Percentiles rank a stretch among this genome's conserved stretches.
These are phyloP conservation scores for Thinopyrum obtusiflorum DNA, from an alignment of 202 grass and related monocot species.

Conservation along the genomic window DNA sequence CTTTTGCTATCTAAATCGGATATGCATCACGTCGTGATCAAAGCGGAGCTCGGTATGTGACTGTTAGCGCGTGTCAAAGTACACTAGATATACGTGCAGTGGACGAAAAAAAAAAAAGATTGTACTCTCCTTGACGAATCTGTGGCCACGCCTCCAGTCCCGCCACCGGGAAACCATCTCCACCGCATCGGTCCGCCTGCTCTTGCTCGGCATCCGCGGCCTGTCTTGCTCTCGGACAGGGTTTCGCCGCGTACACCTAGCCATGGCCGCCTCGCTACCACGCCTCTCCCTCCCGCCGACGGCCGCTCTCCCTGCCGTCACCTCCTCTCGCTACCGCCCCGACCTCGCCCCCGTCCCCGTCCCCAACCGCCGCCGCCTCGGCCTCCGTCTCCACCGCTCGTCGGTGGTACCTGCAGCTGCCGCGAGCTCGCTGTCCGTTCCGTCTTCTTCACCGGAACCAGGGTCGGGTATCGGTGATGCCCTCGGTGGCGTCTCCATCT, in stretches of 20 bases:
- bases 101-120: too few relatives aligned
- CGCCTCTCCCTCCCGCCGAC: conserved; percentile 1
- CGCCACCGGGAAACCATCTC: neutral
- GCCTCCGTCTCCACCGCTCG: conserved; percentile 2
- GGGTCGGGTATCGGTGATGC: conserved; percentile 36
- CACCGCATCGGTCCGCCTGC: neutral
- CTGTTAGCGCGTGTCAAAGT: too few relatives aligned
- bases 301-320: neutral
- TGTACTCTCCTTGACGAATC: too few relatives aligned
- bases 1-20: too few relatives aligned
- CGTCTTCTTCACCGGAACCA: conserved; percentile 2
- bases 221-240: conserved; percentile 17
- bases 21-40: too few relatives aligned
- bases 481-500: conserved; percentile 55
- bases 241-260: conserved; percentile 26
- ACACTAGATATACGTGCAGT: too few relatives aligned
- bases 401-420: neutral
- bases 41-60: too few relatives aligned
- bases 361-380: neutral
- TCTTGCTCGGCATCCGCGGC: neutral
- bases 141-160: too few relatives aligned
- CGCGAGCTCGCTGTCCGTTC: conserved; percentile 11
- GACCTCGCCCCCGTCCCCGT: neutral
- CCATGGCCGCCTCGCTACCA: conserved; percentile 44
- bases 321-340: neutral